phyloP scores from a whole-genome alignment of 805 yeast genomes.

The Wickerhamiella galacta region DNA sequence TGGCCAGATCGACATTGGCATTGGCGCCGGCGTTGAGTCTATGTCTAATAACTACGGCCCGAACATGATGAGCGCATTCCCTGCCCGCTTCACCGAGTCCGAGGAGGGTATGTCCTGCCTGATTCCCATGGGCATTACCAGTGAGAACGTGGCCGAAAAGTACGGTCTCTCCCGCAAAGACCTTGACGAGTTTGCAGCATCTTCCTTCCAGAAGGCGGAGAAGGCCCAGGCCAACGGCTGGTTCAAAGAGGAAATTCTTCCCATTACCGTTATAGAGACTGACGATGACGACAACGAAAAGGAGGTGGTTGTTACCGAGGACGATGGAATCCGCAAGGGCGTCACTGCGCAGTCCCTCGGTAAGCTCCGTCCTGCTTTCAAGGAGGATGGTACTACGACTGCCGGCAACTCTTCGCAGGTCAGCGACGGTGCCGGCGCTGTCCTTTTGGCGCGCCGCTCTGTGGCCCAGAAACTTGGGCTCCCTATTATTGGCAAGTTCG shows the following conservation, averaged over 20 bases:
- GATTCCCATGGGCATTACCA: conserved; percentile 93
- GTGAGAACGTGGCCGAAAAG: conserved; percentile 70
- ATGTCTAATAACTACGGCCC: conserved; percentile 89
- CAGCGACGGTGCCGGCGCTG: conserved; percentile 91
- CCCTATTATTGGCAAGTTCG: conserved; percentile 63
- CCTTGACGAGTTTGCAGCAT: conserved; percentile 84
- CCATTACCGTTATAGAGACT: conserved; percentile 46
- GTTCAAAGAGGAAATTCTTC: conserved; percentile 82
- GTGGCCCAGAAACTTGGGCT: conserved; percentile 60
- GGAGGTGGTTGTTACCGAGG: conserved; percentile 39
- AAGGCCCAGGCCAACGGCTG: conserved; percentile 49
- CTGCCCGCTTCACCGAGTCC: conserved; percentile 27
- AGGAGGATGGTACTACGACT: conserved; percentile 66
- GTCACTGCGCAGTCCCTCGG: conserved; percentile 64
- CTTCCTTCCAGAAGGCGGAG: conserved; percentile 72
- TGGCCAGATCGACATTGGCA: conserved; percentile 83
- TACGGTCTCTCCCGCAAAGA: conserved; percentile 46
- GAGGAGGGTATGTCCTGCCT: conserved; percentile 52
- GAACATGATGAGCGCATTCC: conserved; percentile 40
- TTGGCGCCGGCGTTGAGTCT: conserved; percentile 87
- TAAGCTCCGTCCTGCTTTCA: conserved; percentile 77
- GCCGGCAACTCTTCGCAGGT: conserved; percentile 97
- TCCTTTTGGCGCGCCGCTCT: conserved; percentile 67
- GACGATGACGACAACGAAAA: conserved; percentile 42
- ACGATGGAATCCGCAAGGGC: conserved; percentile 81